phyloP scores from a whole-genome alignment of 208 protist species.

The Herpetomonas muscarum region DNA sequence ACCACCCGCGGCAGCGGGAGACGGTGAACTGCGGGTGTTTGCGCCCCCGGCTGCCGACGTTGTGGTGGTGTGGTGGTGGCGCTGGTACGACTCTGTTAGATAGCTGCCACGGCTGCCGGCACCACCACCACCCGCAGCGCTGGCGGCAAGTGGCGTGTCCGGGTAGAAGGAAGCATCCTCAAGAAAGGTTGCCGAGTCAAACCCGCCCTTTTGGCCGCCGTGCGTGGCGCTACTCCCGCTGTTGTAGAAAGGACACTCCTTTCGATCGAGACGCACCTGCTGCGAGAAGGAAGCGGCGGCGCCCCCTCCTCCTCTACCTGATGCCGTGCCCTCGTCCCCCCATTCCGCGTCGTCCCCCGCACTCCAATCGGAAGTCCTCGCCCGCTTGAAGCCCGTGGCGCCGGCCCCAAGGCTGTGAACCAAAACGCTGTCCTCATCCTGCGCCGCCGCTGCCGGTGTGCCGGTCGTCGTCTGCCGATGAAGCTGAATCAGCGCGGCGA shows the following conservation, averaged over 20 bases:
- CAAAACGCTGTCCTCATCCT: background rate
- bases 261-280: too few species aligned
- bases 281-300: too few species aligned
- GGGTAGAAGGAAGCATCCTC: constrained; percentile 5
- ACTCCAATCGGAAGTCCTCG: too few species aligned
- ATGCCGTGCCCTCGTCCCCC: too few species aligned
- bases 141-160: constrained; percentile 1
- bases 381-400: too few species aligned
- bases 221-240: too few species aligned
- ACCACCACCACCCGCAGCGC: background rate
- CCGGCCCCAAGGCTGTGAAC: background rate
- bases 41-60: background rate
- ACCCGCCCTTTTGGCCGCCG: background rate
- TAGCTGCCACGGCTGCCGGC: background rate
- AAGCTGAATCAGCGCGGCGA: constrained; percentile 26
- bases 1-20: background rate
- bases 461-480: constrained; percentile 3
- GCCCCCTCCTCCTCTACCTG: background rate
- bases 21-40: background rate
- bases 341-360: too few species aligned
- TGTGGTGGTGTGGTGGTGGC: background rate
- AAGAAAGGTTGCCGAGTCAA: background rate
- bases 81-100: background rate
- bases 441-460: constrained; percentile 1
- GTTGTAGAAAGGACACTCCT: too few species aligned